Conservation (phyloP, 306 rosid species). For the Vachellia pachyceras region DNA sequence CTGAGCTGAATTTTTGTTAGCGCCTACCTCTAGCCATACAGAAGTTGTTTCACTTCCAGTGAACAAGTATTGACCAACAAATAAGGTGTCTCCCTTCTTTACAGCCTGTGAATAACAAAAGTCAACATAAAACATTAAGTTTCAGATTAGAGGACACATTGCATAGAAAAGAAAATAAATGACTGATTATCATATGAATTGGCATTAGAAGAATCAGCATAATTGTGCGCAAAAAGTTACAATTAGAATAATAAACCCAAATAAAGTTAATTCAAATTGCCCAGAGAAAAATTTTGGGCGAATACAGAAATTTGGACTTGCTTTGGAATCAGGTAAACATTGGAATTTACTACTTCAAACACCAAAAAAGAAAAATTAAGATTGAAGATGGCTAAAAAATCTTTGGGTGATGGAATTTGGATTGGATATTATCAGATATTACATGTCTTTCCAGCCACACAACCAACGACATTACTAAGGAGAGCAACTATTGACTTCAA, state of each 20-base stretch:
- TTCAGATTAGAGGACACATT: slow-evolving; percentile 26
- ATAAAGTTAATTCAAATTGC: neutral
- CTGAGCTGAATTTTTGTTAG: slow-evolving; percentile 41
- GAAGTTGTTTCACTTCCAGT: slow-evolving; percentile 99
- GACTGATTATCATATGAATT: neutral
- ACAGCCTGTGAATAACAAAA: slow-evolving; percentile 61
- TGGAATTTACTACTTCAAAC: slow-evolving; percentile 8
- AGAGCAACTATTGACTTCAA: slow-evolving; percentile 1
- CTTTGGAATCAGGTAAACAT: neutral
- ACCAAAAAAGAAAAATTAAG: slow-evolving; percentile 1
- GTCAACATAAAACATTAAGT: slow-evolving; percentile 31
- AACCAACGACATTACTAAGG: neutral
- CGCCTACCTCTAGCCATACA: slow-evolving; percentile 99
- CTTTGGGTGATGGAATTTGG: neutral
- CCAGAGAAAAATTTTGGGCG: neutral
- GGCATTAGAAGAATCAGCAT: slow-evolving; percentile 3
- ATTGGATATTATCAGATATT: neutral
- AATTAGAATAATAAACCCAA: neutral
- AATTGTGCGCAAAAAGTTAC: neutral
- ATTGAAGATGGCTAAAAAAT: slow-evolving; percentile 7
- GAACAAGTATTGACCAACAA: slow-evolving; percentile 93
- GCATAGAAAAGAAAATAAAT: neutral
- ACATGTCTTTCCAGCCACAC: slow-evolving; percentile 16
- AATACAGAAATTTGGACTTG: neutral
- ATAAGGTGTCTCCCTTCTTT: slow-evolving; percentile 92